Evolutionary conservation across 1,284 basidiomycete genomes (phyloP).

Genomic region (Cerrena zonata): DNA sequence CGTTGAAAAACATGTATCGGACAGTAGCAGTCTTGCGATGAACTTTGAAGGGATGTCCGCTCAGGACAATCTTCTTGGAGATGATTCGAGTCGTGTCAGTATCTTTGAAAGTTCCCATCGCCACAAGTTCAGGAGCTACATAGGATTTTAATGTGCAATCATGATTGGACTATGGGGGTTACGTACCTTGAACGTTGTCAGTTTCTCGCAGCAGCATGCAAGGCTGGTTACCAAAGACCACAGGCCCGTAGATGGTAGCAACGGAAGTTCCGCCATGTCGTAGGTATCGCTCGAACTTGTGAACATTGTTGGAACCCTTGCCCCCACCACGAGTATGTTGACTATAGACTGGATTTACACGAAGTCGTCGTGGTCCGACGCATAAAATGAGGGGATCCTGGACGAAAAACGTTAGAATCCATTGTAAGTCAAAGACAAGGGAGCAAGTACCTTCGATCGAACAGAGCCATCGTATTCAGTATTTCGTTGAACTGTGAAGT

Average conservation of each 20-base stretch:
- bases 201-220: constrained; percentile 72
- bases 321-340: constrained; percentile 88
- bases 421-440: not conserved
- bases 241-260: constrained; percentile 84
- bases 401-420: not conserved
- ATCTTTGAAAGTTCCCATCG: constrained; percentile 82
- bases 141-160: constrained; percentile 1
- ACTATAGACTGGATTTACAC: constrained; percentile 84
- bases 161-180: not conserved
- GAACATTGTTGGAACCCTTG: constrained; percentile 90
- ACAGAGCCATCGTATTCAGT: constrained; percentile 90
- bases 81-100: constrained; percentile 89
- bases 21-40: constrained; percentile 97
- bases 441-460: constrained; percentile 73
- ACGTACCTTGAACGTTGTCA: constrained; percentile 55
- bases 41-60: constrained; percentile 94
- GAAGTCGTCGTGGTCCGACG: constrained; percentile 81
- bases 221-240: constrained; percentile 82
- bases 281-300: constrained; percentile 94
- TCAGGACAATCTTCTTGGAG: constrained; percentile 88
- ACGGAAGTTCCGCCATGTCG: constrained; percentile 77
- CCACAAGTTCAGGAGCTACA: constrained; percentile 79
- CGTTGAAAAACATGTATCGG: constrained; percentile 97
- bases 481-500: constrained; percentile 91
- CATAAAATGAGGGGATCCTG: constrained; percentile 87